These are phyloP conservation scores for Drosera capensis DNA, from an alignment of 148 eudicot genomes.

Conservation along the genomic window DNA sequence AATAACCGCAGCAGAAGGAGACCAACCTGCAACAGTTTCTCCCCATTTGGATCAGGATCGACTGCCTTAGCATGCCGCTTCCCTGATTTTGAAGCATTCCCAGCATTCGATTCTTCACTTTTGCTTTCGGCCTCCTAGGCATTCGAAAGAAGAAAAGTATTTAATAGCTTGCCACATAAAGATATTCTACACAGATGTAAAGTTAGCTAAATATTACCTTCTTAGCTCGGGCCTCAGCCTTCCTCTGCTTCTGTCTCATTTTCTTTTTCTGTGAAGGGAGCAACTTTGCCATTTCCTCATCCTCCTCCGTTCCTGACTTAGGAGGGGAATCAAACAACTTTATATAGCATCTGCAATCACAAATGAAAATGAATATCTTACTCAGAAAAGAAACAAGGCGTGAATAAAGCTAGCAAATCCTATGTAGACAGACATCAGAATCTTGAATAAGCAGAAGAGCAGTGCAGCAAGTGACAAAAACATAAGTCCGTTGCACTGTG, in stretches of 20 bases:
- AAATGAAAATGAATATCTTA: slow-evolving; percentile 7
- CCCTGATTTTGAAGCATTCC: slow-evolving; percentile 57
- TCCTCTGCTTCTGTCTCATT: slow-evolving; percentile 88
- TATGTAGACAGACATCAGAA: too few relatives aligned
- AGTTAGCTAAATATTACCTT: slow-evolving; percentile 32
- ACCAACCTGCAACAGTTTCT: slow-evolving; percentile 70
- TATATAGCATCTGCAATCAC: slow-evolving; percentile 64
- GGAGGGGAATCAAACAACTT: slow-evolving; percentile 80
- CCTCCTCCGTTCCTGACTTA: slow-evolving; percentile 80
- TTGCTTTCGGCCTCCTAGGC: slow-evolving; percentile 87
- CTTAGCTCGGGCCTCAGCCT: slow-evolving; percentile 95
- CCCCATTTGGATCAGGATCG: slow-evolving; percentile 90
- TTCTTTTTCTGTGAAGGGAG: slow-evolving; percentile 89
- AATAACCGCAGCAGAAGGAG: neutral
- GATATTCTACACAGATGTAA: slow-evolving; percentile 1
- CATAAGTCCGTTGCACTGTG: too few relatives aligned
- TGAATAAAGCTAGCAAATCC: too few relatives aligned
- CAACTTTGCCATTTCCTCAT: slow-evolving; percentile 78
- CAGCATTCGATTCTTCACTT: slow-evolving; percentile 59
- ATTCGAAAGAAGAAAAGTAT: slow-evolving; percentile 8
- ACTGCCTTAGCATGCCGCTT: slow-evolving; percentile 69
- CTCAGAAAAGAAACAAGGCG: slow-evolving; percentile 1
- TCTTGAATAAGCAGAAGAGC: too few relatives aligned
- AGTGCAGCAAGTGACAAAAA: too few relatives aligned
- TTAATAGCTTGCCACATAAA: neutral